phyloP scores from a whole-genome alignment of 2,329 filamentous ascomycete genomes.

The Ophiostoma quercus region DNA sequence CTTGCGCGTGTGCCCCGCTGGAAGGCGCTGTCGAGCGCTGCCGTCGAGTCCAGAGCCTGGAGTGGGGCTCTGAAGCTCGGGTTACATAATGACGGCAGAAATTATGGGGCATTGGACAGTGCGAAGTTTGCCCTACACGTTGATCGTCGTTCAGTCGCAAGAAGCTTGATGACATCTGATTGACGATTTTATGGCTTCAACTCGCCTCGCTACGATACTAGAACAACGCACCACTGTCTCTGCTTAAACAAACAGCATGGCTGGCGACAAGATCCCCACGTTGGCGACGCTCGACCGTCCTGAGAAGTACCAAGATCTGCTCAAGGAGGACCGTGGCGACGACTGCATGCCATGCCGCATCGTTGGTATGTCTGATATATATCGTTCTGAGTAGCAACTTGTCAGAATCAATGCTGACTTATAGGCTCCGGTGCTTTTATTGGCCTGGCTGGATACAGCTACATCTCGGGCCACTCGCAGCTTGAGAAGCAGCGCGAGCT shows the following conservation, averaged over 20 bases:
- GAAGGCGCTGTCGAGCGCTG: background rate
- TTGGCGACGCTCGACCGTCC: slow-evolving; percentile 54
- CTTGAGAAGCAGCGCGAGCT: slow-evolving; percentile 59
- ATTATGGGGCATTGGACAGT: background rate
- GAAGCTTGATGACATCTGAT: background rate
- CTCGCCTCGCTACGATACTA: background rate
- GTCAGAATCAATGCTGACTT: background rate
- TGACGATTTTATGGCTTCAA: background rate
- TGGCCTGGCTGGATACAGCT: slow-evolving; percentile 71
- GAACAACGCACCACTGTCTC: background rate
- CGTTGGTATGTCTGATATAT: slow-evolving; percentile 51
- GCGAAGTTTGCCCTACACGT: background rate
- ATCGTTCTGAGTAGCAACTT: background rate
- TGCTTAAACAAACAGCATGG: slow-evolving; percentile 35
- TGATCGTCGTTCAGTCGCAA: background rate
- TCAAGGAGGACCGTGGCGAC: slow-evolving; percentile 52
- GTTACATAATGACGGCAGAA: slow-evolving; percentile 1
- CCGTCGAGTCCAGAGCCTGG: background rate
- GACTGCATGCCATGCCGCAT: slow-evolving; percentile 69
- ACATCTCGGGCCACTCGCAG: slow-evolving; percentile 67
- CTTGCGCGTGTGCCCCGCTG: slow-evolving; percentile 8
- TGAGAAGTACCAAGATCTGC: slow-evolving; percentile 55
- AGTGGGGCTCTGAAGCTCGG: background rate
- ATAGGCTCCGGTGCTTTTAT: slow-evolving; percentile 69
- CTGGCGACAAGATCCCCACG: slow-evolving; percentile 45